A percentile compares a stretch with the other conserved stretches of the same genome.
phyloP scores from a whole-genome alignment of 805 yeast species.

The Candida silvatica region DNA sequence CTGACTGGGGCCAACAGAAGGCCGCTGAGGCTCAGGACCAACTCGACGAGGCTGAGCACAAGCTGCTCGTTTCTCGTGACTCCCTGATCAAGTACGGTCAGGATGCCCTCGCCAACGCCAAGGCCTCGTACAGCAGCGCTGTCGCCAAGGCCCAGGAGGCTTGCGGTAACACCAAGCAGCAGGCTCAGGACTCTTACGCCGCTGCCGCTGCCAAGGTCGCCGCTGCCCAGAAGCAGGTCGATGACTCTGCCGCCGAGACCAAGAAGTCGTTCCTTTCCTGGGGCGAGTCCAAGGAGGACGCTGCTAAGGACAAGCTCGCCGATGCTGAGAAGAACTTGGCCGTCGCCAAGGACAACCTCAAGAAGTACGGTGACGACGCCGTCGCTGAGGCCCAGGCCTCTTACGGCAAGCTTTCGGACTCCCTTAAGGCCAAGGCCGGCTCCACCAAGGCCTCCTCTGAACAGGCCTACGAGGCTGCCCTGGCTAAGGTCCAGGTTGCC shows the following conservation, averaged over 20 bases:
- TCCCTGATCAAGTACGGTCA: conserved; percentile 16
- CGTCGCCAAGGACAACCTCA: not conserved
- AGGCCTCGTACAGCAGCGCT: conserved; percentile 3
- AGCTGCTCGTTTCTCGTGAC: not conserved
- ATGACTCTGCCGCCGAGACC: not conserved
- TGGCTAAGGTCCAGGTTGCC: conserved; percentile 20
- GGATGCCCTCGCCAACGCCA: conserved; percentile 13
- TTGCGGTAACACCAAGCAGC: not conserved
- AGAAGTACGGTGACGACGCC: conserved; percentile 4
- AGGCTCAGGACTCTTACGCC: not conserved
- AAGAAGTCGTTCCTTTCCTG: not conserved
- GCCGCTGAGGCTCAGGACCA: conserved; percentile 1
- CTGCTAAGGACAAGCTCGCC: not conserved
- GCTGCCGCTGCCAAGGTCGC: not conserved
- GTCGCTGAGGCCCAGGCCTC: conserved; percentile 3
- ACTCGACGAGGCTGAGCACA: not conserved
- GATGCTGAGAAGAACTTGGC: conserved; percentile 4
- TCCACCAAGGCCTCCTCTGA: conserved; percentile 2
- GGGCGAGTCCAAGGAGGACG: not conserved
- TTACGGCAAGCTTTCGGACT: conserved; percentile 1
- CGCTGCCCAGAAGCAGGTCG: conserved; percentile 1
- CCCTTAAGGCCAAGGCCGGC: not conserved
- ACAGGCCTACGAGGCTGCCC: conserved; percentile 18
- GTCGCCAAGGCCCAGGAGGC: not conserved
- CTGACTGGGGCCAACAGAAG: conserved; percentile 25